Evolutionary conservation across 345 rosid species (phyloP).

Genomic region (Camelina laxa): DNA sequence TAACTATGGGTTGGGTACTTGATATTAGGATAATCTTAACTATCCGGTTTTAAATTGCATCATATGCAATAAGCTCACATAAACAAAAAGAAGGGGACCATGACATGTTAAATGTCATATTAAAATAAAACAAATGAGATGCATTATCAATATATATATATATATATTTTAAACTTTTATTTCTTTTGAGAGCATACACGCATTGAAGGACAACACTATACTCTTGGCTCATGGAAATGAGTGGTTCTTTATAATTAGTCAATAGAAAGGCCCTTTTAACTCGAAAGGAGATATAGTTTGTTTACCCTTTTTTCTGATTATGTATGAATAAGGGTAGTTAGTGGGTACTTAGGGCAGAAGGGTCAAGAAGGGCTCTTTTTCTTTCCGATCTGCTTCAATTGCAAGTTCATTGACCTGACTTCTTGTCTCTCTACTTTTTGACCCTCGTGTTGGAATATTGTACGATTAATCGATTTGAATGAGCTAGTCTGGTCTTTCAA

Average conservation of each 20-base stretch:
- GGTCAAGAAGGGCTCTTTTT: slow-evolving; percentile 36
- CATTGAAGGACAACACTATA: slow-evolving; percentile 4
- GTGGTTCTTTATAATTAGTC: slow-evolving; percentile 22
- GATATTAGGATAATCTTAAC: slow-evolving; percentile 29
- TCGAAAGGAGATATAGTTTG: not conserved
- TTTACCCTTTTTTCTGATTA: not conserved
- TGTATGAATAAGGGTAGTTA: not conserved
- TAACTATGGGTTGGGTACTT: slow-evolving; percentile 21
- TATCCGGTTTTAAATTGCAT: slow-evolving; percentile 8
- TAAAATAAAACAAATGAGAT: slow-evolving; percentile 7
- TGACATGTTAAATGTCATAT: slow-evolving; percentile 2
- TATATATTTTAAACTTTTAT: not conserved
- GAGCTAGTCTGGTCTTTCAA: not conserved
- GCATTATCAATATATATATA: slow-evolving; percentile 14
- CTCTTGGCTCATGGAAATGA: slow-evolving; percentile 10
- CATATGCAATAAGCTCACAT: slow-evolving; percentile 32
- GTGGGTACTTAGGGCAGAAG: slow-evolving; percentile 41
- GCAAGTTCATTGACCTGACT: slow-evolving; percentile 40
- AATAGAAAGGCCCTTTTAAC: slow-evolving; percentile 5
- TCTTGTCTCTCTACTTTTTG: slow-evolving; percentile 33
- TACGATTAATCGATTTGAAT: slow-evolving; percentile 4
- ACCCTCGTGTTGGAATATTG: slow-evolving; percentile 21
- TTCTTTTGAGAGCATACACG: not conserved
- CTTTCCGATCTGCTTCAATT: slow-evolving; percentile 33
- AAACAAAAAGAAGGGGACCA: slow-evolving; percentile 23